These are phyloP conservation scores for Peronosclerospora sorghi DNA, from an alignment of 352 stramenopile species.

Conservation along the genomic window DNA sequence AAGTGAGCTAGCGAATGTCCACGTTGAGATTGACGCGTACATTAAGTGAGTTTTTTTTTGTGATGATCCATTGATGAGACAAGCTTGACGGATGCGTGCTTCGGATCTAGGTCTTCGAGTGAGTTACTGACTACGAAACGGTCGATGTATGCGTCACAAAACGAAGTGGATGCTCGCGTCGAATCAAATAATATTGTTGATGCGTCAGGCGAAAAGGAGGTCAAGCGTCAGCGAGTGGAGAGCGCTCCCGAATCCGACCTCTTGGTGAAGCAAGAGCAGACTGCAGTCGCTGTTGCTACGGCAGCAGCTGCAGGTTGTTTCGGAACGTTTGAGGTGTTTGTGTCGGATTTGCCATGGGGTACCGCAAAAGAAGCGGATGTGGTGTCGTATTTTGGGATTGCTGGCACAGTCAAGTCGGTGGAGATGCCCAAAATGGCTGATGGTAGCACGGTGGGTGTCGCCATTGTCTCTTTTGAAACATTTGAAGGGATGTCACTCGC, in stretches of 20 bases:
- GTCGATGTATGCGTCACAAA: conserved; percentile 7
- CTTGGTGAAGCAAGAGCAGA: conserved; percentile 40
- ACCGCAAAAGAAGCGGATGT: conserved; percentile 35
- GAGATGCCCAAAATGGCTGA: conserved; percentile 65
- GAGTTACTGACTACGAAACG: conserved; percentile 28
- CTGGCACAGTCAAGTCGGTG: conserved; percentile 35
- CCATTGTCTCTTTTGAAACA: conserved; percentile 43
- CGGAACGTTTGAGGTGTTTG: conserved; percentile 36
- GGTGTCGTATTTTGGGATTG: conserved; percentile 52
- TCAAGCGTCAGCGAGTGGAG: conserved; percentile 29
- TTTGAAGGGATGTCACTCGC: conserved; percentile 40
- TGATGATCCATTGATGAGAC: background rate
- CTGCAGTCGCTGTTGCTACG: conserved; percentile 13
- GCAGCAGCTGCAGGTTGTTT: conserved; percentile 6
- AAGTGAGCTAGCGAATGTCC: conserved; percentile 20
- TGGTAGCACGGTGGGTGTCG: conserved; percentile 54
- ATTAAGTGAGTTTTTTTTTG: conserved; percentile 22
- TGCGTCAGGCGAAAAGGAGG: conserved; percentile 12
- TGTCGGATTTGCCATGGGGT: conserved; percentile 56
- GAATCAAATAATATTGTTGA: conserved; percentile 13
- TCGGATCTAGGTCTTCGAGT: conserved; percentile 22
- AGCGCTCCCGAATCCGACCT: conserved; percentile 9
- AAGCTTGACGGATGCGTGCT: background rate
- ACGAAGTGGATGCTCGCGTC: background rate
- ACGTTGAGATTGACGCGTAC: conserved; percentile 51